Evolutionary conservation across 1,284 basidiomycete genomes (phyloP).

Genomic region (Inonotus hispidus): DNA sequence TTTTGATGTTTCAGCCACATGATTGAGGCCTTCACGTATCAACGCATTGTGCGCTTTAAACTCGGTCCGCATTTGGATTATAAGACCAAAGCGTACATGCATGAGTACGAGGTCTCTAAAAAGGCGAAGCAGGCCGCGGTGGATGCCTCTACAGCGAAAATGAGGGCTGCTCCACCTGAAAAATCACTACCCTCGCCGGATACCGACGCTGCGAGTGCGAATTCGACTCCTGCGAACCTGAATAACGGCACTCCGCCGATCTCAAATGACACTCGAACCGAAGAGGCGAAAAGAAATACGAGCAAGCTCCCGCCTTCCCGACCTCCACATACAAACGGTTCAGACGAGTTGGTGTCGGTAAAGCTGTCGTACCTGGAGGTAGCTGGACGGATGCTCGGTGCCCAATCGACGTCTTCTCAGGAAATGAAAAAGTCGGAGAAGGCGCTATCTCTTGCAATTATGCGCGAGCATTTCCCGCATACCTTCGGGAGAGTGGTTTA

Average conservation of each 20-base stretch:
- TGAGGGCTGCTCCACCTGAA: conserved; percentile 42
- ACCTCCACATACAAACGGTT: not conserved
- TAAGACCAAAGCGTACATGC: conserved; percentile 31
- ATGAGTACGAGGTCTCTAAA: conserved; percentile 32
- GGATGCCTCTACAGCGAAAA: conserved; percentile 30
- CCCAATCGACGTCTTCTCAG: conserved; percentile 38
- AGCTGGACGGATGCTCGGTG: conserved; percentile 44
- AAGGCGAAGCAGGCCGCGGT: conserved; percentile 31
- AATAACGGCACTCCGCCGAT: conserved; percentile 30
- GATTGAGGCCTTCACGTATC: conserved; percentile 67
- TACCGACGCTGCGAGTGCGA: conserved; percentile 56
- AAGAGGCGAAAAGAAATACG: conserved; percentile 2
- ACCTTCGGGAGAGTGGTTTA: conserved; percentile 50
- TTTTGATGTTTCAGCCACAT: conserved; percentile 49
- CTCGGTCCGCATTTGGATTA: conserved; percentile 28
- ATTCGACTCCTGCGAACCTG: conserved; percentile 62
- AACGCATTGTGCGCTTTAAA: conserved; percentile 48
- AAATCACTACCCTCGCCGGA: conserved; percentile 70
- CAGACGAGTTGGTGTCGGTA: not conserved
- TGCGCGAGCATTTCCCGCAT: too few species aligned
- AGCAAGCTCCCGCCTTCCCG: conserved; percentile 2
- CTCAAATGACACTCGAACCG: conserved; percentile 1
- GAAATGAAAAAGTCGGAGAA: conserved; percentile 47
- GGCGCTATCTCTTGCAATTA: conserved; percentile 48
- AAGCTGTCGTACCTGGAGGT: conserved; percentile 29